A percentile compares a stretch with the other conserved stretches of the same genome.
phyloP scores from a whole-genome alignment of 768 basidiomycete species.

The Leccinum ochraceum region DNA sequence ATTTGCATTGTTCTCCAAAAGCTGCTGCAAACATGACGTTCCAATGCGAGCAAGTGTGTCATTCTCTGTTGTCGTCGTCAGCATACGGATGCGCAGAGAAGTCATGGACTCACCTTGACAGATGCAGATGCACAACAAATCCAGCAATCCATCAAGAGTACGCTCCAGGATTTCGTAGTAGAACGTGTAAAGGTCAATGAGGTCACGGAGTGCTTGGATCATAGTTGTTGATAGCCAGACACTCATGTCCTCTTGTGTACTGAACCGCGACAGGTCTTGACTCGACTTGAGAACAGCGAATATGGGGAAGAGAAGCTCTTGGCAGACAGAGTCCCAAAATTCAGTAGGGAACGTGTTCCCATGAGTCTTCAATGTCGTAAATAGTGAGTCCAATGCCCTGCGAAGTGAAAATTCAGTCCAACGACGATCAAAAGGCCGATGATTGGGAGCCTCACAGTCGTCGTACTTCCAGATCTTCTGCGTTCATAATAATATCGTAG shows the following conservation, averaged over 20 bases:
- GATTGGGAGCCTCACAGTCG: slow-evolving; percentile 68
- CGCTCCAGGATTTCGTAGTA: slow-evolving; percentile 91
- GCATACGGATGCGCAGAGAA: neutral
- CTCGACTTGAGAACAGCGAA: slow-evolving; percentile 94
- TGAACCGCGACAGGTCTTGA: slow-evolving; percentile 90
- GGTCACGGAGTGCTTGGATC: slow-evolving; percentile 94
- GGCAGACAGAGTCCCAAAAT: slow-evolving; percentile 98
- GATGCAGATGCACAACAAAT: slow-evolving; percentile 93
- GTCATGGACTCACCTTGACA: slow-evolving; percentile 78
- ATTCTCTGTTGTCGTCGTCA: slow-evolving; percentile 64
- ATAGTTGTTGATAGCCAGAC: slow-evolving; percentile 99
- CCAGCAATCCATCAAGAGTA: slow-evolving; percentile 90
- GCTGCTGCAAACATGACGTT: slow-evolving; percentile 95
- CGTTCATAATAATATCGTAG: slow-evolving; percentile 99
- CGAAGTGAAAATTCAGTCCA: slow-evolving; percentile 7
- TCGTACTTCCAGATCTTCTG: slow-evolving; percentile 96
- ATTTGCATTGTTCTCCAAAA: slow-evolving; percentile 88
- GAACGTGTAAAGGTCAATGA: slow-evolving; percentile 94
- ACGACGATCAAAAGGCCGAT: slow-evolving; percentile 1
- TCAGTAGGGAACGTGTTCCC: slow-evolving; percentile 83
- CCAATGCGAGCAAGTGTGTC: slow-evolving; percentile 97
- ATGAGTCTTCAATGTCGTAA: slow-evolving; percentile 89
- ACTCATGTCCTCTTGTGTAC: slow-evolving; percentile 97
- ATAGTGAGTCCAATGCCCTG: slow-evolving; percentile 96
- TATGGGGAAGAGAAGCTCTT: slow-evolving; percentile 96